Evolutionary conservation across 306 rosid genomes (phyloP).

Genomic region (Hippophae tibetana): DNA sequence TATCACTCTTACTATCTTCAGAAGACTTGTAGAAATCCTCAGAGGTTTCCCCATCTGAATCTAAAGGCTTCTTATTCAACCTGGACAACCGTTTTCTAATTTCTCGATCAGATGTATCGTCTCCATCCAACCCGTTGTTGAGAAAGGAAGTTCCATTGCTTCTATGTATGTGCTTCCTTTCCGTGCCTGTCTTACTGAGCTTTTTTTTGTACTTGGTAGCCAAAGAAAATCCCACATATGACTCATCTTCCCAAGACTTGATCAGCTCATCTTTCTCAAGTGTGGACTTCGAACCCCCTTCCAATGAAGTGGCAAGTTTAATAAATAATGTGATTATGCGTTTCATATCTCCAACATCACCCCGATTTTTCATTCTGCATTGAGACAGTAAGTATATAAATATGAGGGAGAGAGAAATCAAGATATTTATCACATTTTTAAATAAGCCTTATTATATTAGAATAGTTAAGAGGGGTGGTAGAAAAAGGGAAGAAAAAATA

Average conservation of each 20-base stretch:
- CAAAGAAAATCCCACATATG: not conserved
- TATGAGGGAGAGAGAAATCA: not conserved
- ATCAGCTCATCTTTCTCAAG: conserved; percentile 46
- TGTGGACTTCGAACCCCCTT: conserved; percentile 47
- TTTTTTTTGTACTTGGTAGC: conserved; percentile 62
- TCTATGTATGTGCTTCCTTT: conserved; percentile 57
- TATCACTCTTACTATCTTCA: conserved; percentile 62
- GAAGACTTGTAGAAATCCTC: conserved; percentile 73
- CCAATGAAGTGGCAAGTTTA: conserved; percentile 71
- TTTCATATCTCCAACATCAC: conserved; percentile 72
- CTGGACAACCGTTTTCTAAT: conserved; percentile 70
- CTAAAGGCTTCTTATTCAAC: conserved; percentile 64
- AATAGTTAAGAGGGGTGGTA: too few relatives aligned
- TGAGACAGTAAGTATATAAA: not conserved
- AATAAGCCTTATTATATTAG: too few relatives aligned
- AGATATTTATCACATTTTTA: too few relatives aligned
- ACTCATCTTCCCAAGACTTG: conserved; percentile 58
- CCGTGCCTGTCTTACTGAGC: conserved; percentile 43
- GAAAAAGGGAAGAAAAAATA: too few relatives aligned
- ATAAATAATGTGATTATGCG: conserved; percentile 55
- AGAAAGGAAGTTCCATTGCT: conserved; percentile 47
- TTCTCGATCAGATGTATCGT: conserved; percentile 76
- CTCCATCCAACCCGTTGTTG: conserved; percentile 49
- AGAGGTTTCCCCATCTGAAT: conserved; percentile 86
- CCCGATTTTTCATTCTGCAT: conserved; percentile 68